These are phyloP conservation scores for Blumeria graminis DNA, from an alignment of 2,329 filamentous ascomycete species.

Conservation along the genomic window DNA sequence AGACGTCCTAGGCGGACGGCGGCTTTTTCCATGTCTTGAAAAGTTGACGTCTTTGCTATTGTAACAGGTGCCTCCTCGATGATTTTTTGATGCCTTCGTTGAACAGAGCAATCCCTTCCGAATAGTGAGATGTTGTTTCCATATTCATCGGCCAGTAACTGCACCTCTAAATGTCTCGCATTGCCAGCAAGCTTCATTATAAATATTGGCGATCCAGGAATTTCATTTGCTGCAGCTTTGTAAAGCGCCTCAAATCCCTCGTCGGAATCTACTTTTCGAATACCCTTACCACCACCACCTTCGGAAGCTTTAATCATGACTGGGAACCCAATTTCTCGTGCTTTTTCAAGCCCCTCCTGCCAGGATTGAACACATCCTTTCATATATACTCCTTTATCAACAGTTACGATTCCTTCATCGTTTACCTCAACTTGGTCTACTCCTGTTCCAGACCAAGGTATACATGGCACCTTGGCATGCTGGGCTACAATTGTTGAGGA, in stretches of 20 bases:
- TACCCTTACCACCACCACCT: constrained; percentile 97
- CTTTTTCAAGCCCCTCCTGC: constrained; percentile 70
- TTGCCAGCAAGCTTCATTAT: constrained; percentile 99
- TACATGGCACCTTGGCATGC: constrained; percentile 86
- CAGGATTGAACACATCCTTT: constrained; percentile 80
- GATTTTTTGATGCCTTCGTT: constrained; percentile 97
- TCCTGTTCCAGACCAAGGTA: constrained; percentile 96
- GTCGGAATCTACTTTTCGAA: constrained; percentile 75
- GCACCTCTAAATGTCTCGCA: constrained; percentile 88
- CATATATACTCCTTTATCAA: constrained; percentile 61
- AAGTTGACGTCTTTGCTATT: constrained; percentile 70
- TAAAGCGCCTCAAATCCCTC: constrained; percentile 71
- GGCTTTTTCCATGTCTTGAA: constrained; percentile 89
- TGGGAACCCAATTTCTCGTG: constrained; percentile 82
- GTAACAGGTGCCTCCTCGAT: constrained; percentile 98
- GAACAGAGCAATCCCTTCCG: constrained; percentile 94
- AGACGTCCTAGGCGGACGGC: constrained; percentile 82
- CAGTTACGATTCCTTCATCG: constrained; percentile 69
- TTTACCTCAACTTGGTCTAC: constrained; percentile 64
- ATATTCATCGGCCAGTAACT: constrained; percentile 93
- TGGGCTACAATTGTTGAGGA: constrained; percentile 98
- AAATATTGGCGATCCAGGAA: constrained; percentile 96
- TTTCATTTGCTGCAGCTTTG: constrained; percentile 89
- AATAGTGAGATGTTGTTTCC: constrained; percentile 99
- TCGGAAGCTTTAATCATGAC: constrained; percentile 99